Percentiles rank a stretch among this genome's conserved stretches.
Evolutionary conservation across 192 early-diverging fungal genomes (phyloP).

Genomic region (Backusella luteola): DNA sequence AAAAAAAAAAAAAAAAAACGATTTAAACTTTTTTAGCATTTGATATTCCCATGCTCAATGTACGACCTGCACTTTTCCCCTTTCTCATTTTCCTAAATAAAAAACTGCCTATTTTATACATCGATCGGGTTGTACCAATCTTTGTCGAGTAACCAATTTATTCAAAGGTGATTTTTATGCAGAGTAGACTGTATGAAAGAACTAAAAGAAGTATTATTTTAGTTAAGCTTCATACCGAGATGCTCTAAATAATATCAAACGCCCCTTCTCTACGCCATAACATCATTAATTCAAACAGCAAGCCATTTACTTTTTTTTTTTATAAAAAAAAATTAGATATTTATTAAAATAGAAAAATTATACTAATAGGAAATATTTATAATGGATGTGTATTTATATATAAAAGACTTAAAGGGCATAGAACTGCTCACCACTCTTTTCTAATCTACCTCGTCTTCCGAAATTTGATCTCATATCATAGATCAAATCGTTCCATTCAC

Average conservation of each 20-base stretch:
- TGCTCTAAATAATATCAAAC: too few relatives aligned
- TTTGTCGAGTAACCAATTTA: not conserved
- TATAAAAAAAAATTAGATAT: not conserved
- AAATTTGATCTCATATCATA: conserved; percentile 15
- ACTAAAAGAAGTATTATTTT: too few relatives aligned
- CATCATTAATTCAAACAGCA: too few relatives aligned
- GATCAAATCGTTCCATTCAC: conserved; percentile 49
- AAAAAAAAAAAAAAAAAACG: not conserved
- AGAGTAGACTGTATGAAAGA: not conserved
- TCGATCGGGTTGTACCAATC: not conserved
- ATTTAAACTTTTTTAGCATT: not conserved
- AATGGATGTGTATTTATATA: not conserved
- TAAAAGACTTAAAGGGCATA: not conserved
- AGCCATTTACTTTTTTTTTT: too few relatives aligned
- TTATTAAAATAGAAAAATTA: not conserved
- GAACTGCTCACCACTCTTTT: not conserved
- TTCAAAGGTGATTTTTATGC: not conserved
- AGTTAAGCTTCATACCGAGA: too few relatives aligned
- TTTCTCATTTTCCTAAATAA: not conserved
- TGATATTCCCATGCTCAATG: not conserved
- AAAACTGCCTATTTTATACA: not conserved
- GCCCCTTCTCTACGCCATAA: too few relatives aligned
- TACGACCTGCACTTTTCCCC: not conserved
- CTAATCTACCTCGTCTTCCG: not conserved
- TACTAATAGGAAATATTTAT: not conserved